Evolutionary conservation across 768 basidiomycete species (phyloP), one percentile per base, ranked within the genome.

Genomic region (Leccinum longicurvipes): DNA sequence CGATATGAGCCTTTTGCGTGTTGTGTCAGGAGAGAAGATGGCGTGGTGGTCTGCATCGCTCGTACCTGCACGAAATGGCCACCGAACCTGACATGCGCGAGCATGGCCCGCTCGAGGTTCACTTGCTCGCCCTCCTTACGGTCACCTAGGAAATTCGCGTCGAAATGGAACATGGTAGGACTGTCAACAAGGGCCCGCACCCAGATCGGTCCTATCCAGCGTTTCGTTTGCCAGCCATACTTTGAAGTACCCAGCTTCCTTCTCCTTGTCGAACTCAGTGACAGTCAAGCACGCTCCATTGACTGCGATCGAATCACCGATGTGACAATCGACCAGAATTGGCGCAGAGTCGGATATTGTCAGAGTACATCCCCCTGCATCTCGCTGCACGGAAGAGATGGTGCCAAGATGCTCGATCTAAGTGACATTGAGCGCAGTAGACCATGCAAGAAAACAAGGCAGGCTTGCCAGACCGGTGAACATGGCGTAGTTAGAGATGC

Each of bases 201-300:
- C 97, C 29, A 98, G 76, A 74, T 98, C 91, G 2, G 95, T 98
- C 71, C 93, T 78, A 51, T 83, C 79, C 56, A 99, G 74, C 14
- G 97, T 98, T 77, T 99, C 97, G 63, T 96, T 95, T 45, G 96
- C 95, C 47, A 99, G 76, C 81, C 94, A 96, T 47, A 98, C 92
- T 66, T 83, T 90, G 78, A 99, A 98, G 81, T 83, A 89, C 6
- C 91, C 91, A 1, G 83, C 86, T 3, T 79, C 63, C 41, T 78
- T 74, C 29, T 72, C 73, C 58, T 77, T 72, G 65, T 89, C 79
- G 64, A 96, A 98, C 64, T 83, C 84, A 2, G 87, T 94, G 44
- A 96, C 96, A 0, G 97, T 98, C 67, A 99, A 69, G 69, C 97
- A 98, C 31, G 81, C 81, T 17, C 92, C 90, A 58, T 91, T 89